Evolutionary conservation across 352 stramenopile genomes (phyloP).

Genomic region (Globisporangium spiculum): DNA sequence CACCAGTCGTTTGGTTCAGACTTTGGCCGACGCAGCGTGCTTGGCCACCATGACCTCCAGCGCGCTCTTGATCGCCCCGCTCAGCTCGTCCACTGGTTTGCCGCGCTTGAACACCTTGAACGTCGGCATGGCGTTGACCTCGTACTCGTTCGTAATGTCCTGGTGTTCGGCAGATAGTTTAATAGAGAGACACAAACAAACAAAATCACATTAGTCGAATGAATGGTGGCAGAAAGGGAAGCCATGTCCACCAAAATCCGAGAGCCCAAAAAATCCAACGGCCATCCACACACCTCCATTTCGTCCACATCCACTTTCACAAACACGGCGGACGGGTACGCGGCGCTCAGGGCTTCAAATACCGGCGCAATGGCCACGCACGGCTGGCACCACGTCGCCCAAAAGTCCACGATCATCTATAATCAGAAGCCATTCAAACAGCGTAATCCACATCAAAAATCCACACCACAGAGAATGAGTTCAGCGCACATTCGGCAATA

Average conservation of each 20-base stretch:
- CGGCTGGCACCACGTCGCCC: constrained; percentile 81
- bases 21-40: constrained; percentile 18
- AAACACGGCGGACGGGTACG: constrained; percentile 54
- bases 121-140: constrained; percentile 88
- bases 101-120: constrained; percentile 93
- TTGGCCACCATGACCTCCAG: constrained; percentile 56
- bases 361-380: constrained; percentile 76
- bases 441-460: constrained; percentile 13
- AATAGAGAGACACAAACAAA: background rate
- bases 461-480: background rate
- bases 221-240: background rate
- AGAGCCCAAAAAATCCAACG: background rate
- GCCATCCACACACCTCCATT: constrained; percentile 31
- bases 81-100: constrained; percentile 86
- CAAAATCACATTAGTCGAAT: background rate
- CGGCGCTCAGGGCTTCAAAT: constrained; percentile 66
- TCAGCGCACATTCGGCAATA: constrained; percentile 1
- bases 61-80: constrained; percentile 64
- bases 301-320: constrained; percentile 81
- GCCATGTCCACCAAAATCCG: constrained; percentile 5
- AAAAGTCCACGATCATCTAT: constrained; percentile 84
- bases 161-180: constrained; percentile 16
- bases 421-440: constrained; percentile 2
- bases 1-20: background rate
- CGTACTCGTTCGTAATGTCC: constrained; percentile 57